Base-by-base conservation (phyloP, 2,329 filamentous ascomycete genomes). In the Botrytis fragariae region DNA sequence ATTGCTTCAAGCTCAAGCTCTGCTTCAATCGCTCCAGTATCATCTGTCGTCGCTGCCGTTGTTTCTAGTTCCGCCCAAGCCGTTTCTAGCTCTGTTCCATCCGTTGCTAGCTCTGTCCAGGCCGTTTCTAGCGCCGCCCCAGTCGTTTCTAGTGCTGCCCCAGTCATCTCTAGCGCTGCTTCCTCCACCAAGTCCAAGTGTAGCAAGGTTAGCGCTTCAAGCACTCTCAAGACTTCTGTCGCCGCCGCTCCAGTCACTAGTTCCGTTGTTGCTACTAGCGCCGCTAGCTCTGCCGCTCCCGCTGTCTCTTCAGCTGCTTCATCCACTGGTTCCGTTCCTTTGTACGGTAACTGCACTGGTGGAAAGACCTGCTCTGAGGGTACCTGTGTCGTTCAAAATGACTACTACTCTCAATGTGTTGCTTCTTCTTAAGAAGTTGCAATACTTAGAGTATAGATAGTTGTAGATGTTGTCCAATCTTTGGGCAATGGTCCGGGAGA, bases 361-460 rank as follows among this genome's bases (percentile, higher is more conserved):
- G 65, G 65, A 29, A 57, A 68, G 48, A 57, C 65, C 2, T 68
- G 65, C 65, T 39, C 65, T 29, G 48, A 68, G 35, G 65, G 65
- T n/a, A 68, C 16, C 8, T 68, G 65, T 54, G 48, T 57, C 3
- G 65, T 4, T 39, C 65, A 68, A 25, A 68, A 68, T 1, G 16
- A 2, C 0, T 68, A 20, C 35, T 68, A 68, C 35, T 57, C 65
- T 20, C 65, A 68, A 57, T 68, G 65, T 54, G 16, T 68, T 42
- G 37, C 60, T 62, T 62, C 59, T 37, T 61, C 60, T 42, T 62
- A 62, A 62, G 37, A 39, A 16, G 60, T 18, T 61, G 20, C 60
- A 62, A 54, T 29, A 9, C 51, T 29, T 18, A 29, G 16, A 57
- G 51, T 57, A 29, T 32, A 57, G 51, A 18, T 29, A 2, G n/a